Evolutionary conservation across 768 basidiomycete genomes (phyloP).

Genomic region (Amyloporia xantha): DNA sequence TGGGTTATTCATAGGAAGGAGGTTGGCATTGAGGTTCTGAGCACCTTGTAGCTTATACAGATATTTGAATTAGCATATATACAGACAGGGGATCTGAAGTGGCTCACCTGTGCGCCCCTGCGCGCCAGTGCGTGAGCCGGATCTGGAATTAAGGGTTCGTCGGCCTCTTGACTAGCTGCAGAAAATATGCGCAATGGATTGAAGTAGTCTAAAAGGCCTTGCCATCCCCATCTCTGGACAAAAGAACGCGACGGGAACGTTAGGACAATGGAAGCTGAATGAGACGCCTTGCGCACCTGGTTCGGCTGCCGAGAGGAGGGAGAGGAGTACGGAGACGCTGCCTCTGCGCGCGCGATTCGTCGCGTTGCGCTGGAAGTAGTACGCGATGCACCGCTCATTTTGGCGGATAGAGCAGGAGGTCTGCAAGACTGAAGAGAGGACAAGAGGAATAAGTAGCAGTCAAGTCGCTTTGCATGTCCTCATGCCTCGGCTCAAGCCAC

Average conservation of each 20-base stretch:
- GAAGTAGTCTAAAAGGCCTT: slow-evolving; percentile 42
- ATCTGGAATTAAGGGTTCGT: neutral
- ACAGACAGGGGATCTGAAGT: too few species aligned
- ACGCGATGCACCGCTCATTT: slow-evolving; percentile 13
- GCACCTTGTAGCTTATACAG: too few species aligned
- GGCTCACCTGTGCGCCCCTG: slow-evolving; percentile 9
- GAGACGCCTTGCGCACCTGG: slow-evolving; percentile 30
- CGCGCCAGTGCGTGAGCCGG: slow-evolving; percentile 7
- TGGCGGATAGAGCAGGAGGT: neutral
- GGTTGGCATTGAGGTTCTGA: too few species aligned
- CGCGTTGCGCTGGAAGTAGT: slow-evolving; percentile 5
- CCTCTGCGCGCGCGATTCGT: slow-evolving; percentile 11
- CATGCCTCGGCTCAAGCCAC: slow-evolving; percentile 4
- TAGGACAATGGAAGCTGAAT: slow-evolving; percentile 2
- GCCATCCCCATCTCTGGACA: slow-evolving; percentile 42
- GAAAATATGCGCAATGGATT: slow-evolving; percentile 37
- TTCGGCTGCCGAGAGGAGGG: slow-evolving; percentile 31
- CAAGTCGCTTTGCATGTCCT: neutral
- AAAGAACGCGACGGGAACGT: neutral
- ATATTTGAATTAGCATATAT: too few species aligned
- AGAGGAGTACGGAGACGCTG: slow-evolving; percentile 53
- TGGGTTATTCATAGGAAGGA: too few species aligned
- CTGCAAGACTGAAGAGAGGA: too few species aligned
- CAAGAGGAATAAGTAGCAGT: slow-evolving; percentile 2
- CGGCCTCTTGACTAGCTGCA: slow-evolving; percentile 6